Conservation (phyloP, 78 protist genomes). For the Ministeria vibrans region DNA sequence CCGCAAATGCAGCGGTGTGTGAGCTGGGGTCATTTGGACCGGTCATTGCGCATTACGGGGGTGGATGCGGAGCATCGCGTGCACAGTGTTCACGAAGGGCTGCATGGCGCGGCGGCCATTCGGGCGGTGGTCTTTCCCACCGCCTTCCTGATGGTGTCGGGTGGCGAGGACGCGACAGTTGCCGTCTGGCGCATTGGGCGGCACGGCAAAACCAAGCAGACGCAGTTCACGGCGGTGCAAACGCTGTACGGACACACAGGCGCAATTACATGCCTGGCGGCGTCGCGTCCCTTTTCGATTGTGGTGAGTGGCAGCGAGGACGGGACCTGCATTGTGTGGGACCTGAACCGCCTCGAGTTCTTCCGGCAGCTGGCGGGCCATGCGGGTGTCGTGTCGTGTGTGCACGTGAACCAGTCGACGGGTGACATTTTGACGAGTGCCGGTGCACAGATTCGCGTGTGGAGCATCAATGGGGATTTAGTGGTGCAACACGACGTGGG, state of each 20-base stretch:
- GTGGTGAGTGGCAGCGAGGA: slow-evolving; percentile 59
- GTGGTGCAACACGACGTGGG: background rate
- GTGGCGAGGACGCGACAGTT: background rate
- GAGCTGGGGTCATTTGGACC: background rate
- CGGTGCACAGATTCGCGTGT: background rate
- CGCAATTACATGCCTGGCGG: slow-evolving; percentile 46
- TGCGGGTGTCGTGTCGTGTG: background rate
- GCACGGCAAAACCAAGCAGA: background rate
- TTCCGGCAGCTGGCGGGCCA: slow-evolving; percentile 16
- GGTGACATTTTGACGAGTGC: slow-evolving; percentile 2
- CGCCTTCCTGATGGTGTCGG: background rate
- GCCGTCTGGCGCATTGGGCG: background rate
- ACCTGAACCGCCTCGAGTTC: slow-evolving; percentile 54
- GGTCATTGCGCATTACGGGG: background rate
- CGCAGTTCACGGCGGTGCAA: background rate
- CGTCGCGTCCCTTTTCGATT: slow-evolving; percentile 31
- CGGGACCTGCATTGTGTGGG: slow-evolving; percentile 61
- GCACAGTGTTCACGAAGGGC: slow-evolving; percentile 4
- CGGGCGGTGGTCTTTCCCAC: background rate
- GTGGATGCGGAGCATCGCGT: too few relatives aligned
- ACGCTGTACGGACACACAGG: slow-evolving; percentile 45
- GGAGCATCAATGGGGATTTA: background rate
- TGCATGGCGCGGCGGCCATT: slow-evolving; percentile 6
- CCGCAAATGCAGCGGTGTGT: background rate
- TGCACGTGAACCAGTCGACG: background rate